Conservation (phyloP, 2,329 filamentous ascomycete genomes). For the Ophiostoma triangulosporum region DNA sequence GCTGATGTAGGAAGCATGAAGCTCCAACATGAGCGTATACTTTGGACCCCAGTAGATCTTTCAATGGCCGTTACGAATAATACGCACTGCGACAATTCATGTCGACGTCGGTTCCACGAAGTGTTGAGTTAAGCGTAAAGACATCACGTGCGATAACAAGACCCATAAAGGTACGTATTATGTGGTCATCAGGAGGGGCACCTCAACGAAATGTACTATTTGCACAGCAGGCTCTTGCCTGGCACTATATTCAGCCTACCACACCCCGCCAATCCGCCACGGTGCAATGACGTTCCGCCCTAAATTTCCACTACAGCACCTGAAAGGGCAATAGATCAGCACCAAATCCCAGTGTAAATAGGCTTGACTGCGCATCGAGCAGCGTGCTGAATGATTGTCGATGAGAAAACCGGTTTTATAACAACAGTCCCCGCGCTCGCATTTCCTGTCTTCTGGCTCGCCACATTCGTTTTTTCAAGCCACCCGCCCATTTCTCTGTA, state of each 20-base stretch:
- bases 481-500: not conserved
- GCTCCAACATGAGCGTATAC: no score
- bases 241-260: not conserved
- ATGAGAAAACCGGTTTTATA: not conserved
- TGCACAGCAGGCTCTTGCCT: not conserved
- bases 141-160: not conserved
- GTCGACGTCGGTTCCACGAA: not conserved
- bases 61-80: no score
- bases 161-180: not conserved
- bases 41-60: no score
- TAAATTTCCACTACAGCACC: not conserved
- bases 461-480: not conserved
- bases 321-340: no score
- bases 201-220: not conserved
- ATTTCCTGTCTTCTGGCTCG: not conserved
- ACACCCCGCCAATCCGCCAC: not conserved
- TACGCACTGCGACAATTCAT: no score
- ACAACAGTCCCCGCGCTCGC: not conserved
- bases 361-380: not conserved
- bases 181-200: conserved; percentile 1
- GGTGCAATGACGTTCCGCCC: not conserved
- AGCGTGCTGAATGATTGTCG: not conserved
- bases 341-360: not conserved
- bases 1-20: no score
- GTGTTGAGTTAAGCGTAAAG: no score